These are phyloP conservation scores for Leptomonas seymouri DNA, from an alignment of 208 protist species.

Conservation along the genomic window DNA sequence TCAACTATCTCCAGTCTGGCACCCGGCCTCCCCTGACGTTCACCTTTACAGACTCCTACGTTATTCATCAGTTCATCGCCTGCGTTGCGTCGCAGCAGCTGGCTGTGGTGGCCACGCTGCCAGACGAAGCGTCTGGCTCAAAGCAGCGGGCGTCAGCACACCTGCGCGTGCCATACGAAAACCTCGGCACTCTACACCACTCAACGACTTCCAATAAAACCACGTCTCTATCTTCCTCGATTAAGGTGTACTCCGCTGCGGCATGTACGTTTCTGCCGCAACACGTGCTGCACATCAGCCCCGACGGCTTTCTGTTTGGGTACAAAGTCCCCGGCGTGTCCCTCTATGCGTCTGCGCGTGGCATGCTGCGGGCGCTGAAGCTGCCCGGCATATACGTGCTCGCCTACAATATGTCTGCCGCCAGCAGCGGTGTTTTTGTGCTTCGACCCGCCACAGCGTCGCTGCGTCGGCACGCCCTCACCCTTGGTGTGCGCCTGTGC, in stretches of 20 bases:
- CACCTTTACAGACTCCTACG: constrained; percentile 29
- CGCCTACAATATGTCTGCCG: constrained; percentile 31
- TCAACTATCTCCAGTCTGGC: constrained; percentile 17
- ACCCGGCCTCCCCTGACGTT: constrained; percentile 1
- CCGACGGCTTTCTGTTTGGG: constrained; percentile 17
- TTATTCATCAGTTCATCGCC: constrained; percentile 25
- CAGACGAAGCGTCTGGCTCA: not conserved
- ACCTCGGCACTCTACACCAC: constrained; percentile 13
- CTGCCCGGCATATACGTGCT: constrained; percentile 15
- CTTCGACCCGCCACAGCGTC: constrained; percentile 13
- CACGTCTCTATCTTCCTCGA: not conserved
- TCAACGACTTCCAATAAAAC: too few species aligned
- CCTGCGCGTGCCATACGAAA: constrained; percentile 31
- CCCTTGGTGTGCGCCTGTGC: constrained; percentile 31
- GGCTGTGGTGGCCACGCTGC: constrained; percentile 20
- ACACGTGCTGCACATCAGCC: constrained; percentile 12
- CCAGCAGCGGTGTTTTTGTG: constrained; percentile 31
- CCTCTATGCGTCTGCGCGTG: constrained; percentile 16
- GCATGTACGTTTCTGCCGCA: constrained; percentile 4
- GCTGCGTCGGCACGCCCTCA: constrained; percentile 2
- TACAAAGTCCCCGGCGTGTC: constrained; percentile 27
- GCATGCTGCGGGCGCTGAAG: constrained; percentile 11
- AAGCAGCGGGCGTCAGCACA: constrained; percentile 22
- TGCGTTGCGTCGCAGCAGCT: constrained; percentile 22
- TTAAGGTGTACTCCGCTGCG: constrained; percentile 15